These are phyloP conservation scores for Trichaptum fuscoviolaceum DNA, from an alignment of 768 basidiomycete genomes.

Conservation along the genomic window DNA sequence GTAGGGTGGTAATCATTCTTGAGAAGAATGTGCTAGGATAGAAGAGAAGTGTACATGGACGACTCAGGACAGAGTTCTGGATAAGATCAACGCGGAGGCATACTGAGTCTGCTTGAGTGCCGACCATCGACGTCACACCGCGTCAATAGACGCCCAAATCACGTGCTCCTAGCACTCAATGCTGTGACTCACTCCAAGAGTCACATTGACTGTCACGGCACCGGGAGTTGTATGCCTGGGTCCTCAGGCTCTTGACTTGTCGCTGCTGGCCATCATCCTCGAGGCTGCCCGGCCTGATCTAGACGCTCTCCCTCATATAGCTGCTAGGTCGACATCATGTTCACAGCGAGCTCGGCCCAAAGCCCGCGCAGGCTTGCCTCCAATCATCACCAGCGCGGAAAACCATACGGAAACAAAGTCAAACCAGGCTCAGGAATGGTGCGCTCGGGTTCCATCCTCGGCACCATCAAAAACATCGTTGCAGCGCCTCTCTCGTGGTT, in stretches of 20 bases:
- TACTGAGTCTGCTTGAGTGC: not conserved
- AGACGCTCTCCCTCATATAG: not conserved
- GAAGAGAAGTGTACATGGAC: not conserved
- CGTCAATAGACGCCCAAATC: not conserved
- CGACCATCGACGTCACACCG: not conserved
- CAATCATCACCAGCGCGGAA: not conserved
- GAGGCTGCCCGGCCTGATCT: not conserved
- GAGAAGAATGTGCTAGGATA: not conserved
- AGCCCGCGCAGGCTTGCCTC: not conserved
- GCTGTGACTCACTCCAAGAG: not conserved
- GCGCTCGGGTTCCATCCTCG: conserved; percentile 56
- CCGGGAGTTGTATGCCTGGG: not conserved
- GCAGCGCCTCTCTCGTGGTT: conserved; percentile 56
- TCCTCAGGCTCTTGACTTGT: not conserved
- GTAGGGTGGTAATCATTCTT: not conserved
- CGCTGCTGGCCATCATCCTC: not conserved
- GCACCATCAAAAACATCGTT: conserved; percentile 60
- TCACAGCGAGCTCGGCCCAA: not conserved
- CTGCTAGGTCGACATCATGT: not conserved
- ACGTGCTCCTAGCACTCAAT: not conserved
- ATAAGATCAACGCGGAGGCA: not conserved
- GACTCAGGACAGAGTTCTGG: not conserved
- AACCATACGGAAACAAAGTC: not conserved
- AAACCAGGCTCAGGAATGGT: conserved; percentile 21
- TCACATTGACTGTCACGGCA: not conserved